Base-by-base conservation (phyloP, 1,139 yeast species). In the Chernovozyma aurita region DNA sequence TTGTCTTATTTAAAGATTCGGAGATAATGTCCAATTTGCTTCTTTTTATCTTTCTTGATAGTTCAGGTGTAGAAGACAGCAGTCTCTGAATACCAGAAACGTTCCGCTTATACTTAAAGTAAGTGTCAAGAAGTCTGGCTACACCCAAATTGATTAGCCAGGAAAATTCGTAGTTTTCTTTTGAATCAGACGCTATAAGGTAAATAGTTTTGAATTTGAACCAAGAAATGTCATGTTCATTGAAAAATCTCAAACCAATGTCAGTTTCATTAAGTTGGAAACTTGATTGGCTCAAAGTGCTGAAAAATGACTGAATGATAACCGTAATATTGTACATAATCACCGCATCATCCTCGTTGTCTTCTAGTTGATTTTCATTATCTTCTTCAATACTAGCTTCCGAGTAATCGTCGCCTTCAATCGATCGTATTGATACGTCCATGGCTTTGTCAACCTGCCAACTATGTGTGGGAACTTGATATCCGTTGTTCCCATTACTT, bases 131-230 rank as follows among this genome's bases (percentile, higher is more conserved):
- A 5, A 67, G 40, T 31, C 51, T 59, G 2, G 59, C 34, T 6
- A 62, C 30, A 0, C 73, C 75, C 5, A 48, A 34, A 7, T 49
- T 39, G 14, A 59, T 38, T 8, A 68, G 48, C 76, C 75, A 70
- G 0, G 65, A 30, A 40, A 32, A 16, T 50, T 49, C 9, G 42
- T 39, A 1, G 58, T 45, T 4, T 37, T 40, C 22, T 11, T 16
- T 13, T 11, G 31, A 14, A 17, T 8, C 11, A 13, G 18, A 6
- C 4, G 16, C 14, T 5, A 14, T 24, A 5, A 67, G 44, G 25
- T 47, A 50, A 3, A 65, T 42, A 7, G 59, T 46, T 8, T 45
- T 52, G 7, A 61, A 44, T 16, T 45, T 44, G 38, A 63, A 66
- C 70, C 71, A 62, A 7, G 50, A 42, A 7, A 28, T 18, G 5